These are phyloP conservation scores for Aureobasidium sp. DNA, from an alignment of 2,329 filamentous ascomycete genomes.

Conservation along the genomic window DNA sequence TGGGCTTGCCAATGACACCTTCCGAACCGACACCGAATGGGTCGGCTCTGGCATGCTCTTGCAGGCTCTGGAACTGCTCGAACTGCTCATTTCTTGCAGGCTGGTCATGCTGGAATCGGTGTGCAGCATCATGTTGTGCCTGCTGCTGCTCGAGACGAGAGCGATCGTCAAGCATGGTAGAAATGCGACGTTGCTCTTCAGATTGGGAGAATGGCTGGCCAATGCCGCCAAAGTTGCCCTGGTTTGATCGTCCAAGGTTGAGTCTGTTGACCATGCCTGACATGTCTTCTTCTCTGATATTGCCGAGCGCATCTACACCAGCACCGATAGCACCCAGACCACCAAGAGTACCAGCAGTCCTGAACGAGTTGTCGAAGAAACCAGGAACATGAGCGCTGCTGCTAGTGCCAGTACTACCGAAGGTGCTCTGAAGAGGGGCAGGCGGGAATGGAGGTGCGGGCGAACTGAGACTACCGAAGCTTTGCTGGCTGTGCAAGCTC, in stretches of 20 bases:
- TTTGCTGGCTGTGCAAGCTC: conserved; percentile 93
- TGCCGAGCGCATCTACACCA: conserved; percentile 37
- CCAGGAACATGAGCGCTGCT: conserved; percentile 41
- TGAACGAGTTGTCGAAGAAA: conserved; percentile 61
- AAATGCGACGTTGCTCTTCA: conserved; percentile 46
- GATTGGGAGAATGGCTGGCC: conserved; percentile 39
- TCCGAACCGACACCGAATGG: conserved; percentile 21
- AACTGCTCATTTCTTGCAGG: conserved; percentile 55
- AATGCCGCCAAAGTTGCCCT: conserved; percentile 41
- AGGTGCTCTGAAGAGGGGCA: conserved; percentile 45
- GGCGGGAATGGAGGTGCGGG: conserved; percentile 52
- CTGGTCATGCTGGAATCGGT: conserved; percentile 42
- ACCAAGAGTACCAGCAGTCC: conserved; percentile 27
- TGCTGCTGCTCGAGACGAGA: conserved; percentile 56
- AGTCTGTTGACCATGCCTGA: conserved; percentile 58
- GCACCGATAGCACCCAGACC: conserved; percentile 39
- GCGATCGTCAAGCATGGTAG: conserved; percentile 54
- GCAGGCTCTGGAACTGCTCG: conserved; percentile 74
- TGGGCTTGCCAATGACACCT: conserved; percentile 31
- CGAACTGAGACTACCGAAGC: conserved; percentile 91
- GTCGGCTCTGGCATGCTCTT: conserved; percentile 36
- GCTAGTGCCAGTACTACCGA: conserved; percentile 5
- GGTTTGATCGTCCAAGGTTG: conserved; percentile 44
- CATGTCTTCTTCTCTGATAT: conserved; percentile 63
- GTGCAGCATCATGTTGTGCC: conserved; percentile 44